Percentiles rank a stretch among this genome's conserved stretches.
phyloP scores from a whole-genome alignment of 768 basidiomycete genomes.

The Rickenella mellea region DNA sequence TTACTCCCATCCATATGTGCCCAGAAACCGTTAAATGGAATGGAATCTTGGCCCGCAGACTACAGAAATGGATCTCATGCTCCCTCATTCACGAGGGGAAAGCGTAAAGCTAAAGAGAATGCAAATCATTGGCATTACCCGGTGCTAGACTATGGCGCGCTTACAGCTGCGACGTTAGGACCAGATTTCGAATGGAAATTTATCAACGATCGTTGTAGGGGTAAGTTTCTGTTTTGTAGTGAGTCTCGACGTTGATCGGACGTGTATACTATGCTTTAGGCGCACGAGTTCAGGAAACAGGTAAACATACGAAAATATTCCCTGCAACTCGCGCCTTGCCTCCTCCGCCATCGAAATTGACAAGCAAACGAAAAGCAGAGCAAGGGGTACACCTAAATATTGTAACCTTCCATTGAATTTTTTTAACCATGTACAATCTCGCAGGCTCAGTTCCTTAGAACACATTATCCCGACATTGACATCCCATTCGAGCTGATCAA shows the following conservation, averaged over 20 bases:
- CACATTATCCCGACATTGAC: slow-evolving; percentile 63
- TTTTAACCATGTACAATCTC: slow-evolving; percentile 1
- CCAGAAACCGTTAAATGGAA: slow-evolving; percentile 42
- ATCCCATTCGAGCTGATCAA: slow-evolving; percentile 60
- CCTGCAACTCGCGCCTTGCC: slow-evolving; percentile 43
- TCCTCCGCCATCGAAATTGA: slow-evolving; percentile 19
- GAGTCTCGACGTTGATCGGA: not conserved
- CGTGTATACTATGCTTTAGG: slow-evolving; percentile 15
- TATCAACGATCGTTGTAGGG: slow-evolving; percentile 21
- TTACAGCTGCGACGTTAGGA: slow-evolving; percentile 50
- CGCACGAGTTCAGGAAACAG: slow-evolving; percentile 21
- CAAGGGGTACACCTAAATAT: slow-evolving; percentile 46
- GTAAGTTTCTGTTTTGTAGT: slow-evolving; percentile 14
- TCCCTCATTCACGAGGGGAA: slow-evolving; percentile 13
- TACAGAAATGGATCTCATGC: slow-evolving; percentile 1
- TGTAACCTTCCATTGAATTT: not conserved
- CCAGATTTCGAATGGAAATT: slow-evolving; percentile 45
- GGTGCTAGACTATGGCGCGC: slow-evolving; percentile 43
- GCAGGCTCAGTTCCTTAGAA: slow-evolving; percentile 66
- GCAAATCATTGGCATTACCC: slow-evolving; percentile 34
- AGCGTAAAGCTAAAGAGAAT: slow-evolving; percentile 21
- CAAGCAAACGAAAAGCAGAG: slow-evolving; percentile 44
- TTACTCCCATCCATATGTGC: not conserved
- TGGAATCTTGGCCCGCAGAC: slow-evolving; percentile 60
- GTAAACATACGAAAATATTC: slow-evolving; percentile 36